phyloP scores from a whole-genome alignment of 495 filamentous ascomycete genomes.

The Lepidopterella palustris region DNA sequence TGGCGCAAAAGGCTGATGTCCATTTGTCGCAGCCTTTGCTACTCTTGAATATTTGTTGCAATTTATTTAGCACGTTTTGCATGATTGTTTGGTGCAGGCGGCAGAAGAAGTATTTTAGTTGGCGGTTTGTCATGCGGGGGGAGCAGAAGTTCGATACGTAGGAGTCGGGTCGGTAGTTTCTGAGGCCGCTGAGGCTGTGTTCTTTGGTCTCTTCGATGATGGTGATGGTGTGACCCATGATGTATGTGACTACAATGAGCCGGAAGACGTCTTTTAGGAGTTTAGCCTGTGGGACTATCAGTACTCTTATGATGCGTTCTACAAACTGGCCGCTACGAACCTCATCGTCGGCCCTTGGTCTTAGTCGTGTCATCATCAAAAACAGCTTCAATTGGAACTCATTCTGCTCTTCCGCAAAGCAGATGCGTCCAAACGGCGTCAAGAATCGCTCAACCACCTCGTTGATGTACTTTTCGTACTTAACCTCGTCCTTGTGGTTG shows the following conservation, averaged over 20 bases:
- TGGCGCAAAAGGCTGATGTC: slow-evolving; percentile 34
- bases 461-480: slow-evolving; percentile 34
- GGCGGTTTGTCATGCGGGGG: slow-evolving; percentile 38
- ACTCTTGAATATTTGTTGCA: slow-evolving; percentile 33
- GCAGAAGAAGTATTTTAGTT: slow-evolving; percentile 39
- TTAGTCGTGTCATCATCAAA: slow-evolving; percentile 29
- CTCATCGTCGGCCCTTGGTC: slow-evolving; percentile 25
- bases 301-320: neutral
- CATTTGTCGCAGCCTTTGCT: slow-evolving; percentile 31
- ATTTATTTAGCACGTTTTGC: slow-evolving; percentile 32
- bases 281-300: slow-evolving; percentile 15
- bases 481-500: slow-evolving; percentile 31
- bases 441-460: slow-evolving; percentile 34
- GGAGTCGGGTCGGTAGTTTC: slow-evolving; percentile 8
- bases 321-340: slow-evolving; percentile 12
- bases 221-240: slow-evolving; percentile 37
- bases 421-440: slow-evolving; percentile 28
- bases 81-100: slow-evolving; percentile 29
- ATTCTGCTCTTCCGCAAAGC: slow-evolving; percentile 32
- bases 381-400: slow-evolving; percentile 34
- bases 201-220: slow-evolving; percentile 28
- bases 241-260: slow-evolving; percentile 36
- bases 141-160: slow-evolving; percentile 23
- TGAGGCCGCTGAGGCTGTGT: slow-evolving; percentile 21
- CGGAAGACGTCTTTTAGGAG: slow-evolving; percentile 34